phyloP scores from a whole-genome alignment of 805 yeast genomes.

The Candida pseudofarinosa region DNA sequence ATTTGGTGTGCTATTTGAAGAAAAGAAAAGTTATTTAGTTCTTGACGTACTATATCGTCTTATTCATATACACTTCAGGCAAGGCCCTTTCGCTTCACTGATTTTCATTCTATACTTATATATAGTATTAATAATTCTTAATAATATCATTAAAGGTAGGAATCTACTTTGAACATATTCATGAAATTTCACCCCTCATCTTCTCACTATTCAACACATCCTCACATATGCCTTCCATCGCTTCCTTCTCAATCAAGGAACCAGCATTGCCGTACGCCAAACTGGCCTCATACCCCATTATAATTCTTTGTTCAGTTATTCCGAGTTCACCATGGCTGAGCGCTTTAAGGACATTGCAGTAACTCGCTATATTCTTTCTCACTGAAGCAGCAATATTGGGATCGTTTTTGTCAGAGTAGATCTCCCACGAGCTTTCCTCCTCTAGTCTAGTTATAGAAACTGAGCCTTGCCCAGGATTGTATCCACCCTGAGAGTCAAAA shows the following conservation, averaged over 20 bases:
- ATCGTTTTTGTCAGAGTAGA: constrained; percentile 87
- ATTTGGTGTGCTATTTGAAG: constrained; percentile 27
- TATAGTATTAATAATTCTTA: neutral
- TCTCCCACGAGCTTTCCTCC: constrained; percentile 92
- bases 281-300: constrained; percentile 85
- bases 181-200: constrained; percentile 53
- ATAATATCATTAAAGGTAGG: neutral
- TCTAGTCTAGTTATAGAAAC: constrained; percentile 80
- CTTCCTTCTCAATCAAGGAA: constrained; percentile 65
- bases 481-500: constrained; percentile 31
- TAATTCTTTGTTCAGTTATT: constrained; percentile 74
- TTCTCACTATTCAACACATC: constrained; percentile 69
- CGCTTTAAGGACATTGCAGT: constrained; percentile 78
- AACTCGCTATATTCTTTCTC: constrained; percentile 75
- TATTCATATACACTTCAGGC: neutral
- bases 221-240: constrained; percentile 67
- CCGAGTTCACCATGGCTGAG: constrained; percentile 83
- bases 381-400: constrained; percentile 52
- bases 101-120: neutral
- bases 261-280: constrained; percentile 68
- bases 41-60: neutral
- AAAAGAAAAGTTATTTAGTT: constrained; percentile 16
- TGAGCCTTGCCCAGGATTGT: constrained; percentile 55
- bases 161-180: neutral
- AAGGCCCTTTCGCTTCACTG: too few species aligned